Evolutionary conservation across 2,329 filamentous ascomycete genomes (phyloP).

Genomic region (Calonectria naviculata): DNA sequence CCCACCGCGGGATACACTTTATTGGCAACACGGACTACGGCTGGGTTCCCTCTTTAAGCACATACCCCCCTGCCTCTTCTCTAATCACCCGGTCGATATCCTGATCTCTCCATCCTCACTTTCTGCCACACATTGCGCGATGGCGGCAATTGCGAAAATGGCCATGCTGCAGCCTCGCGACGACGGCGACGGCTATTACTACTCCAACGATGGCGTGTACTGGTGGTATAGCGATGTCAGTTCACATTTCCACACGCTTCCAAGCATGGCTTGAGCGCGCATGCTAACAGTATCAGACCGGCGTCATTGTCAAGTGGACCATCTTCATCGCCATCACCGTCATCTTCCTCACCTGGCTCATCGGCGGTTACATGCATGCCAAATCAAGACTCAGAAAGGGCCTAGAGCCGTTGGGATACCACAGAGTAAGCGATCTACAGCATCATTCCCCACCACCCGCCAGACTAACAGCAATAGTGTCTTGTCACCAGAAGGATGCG

Average conservation of each 20-base stretch:
- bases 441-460: background rate
- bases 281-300: constrained; percentile 57
- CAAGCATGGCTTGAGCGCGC: background rate
- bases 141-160: constrained; percentile 32
- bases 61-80: background rate
- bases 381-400: constrained; percentile 74
- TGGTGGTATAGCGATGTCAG: constrained; percentile 46
- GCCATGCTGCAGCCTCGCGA: constrained; percentile 29
- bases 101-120: background rate
- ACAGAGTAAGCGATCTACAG: constrained; percentile 62
- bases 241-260: background rate
- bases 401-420: constrained; percentile 73
- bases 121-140: constrained; percentile 7
- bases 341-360: constrained; percentile 69
- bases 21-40: constrained; percentile 5
- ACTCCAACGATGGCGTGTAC: constrained; percentile 33
- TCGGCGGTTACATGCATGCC: constrained; percentile 78
- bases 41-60: constrained; percentile 6
- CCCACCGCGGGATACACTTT: background rate
- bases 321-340: constrained; percentile 72
- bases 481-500: constrained; percentile 60
- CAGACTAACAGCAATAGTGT: constrained; percentile 51
- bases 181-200: constrained; percentile 19
- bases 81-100: constrained; percentile 8
- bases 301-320: constrained; percentile 76